Conservation (phyloP, 495 filamentous ascomycete genomes). For the Annulohypoxylon maeteangense region DNA sequence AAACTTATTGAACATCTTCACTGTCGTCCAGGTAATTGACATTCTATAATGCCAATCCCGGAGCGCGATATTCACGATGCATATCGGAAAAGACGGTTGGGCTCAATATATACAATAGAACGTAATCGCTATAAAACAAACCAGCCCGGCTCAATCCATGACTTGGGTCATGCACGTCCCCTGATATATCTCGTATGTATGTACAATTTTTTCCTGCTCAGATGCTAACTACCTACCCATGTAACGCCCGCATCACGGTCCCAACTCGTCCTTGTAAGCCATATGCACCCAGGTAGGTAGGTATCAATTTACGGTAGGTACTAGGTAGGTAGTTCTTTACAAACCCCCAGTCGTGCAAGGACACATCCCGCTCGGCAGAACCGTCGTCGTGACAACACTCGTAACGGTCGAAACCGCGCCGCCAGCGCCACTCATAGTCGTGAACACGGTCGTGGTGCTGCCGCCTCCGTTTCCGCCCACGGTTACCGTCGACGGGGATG, state of each 20-base stretch:
- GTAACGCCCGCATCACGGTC: constrained; percentile 8
- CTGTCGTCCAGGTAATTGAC: no score
- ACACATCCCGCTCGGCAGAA: constrained; percentile 31
- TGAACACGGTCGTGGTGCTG: constrained; percentile 20
- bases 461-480: constrained; percentile 9
- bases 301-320: not conserved
- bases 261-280: not conserved
- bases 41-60: no score
- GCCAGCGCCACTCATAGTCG: constrained; percentile 12
- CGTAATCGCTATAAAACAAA: not conserved
- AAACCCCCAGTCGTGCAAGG: constrained; percentile 26
- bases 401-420: constrained; percentile 28
- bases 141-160: not conserved
- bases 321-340: not conserved
- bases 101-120: constrained; percentile 23
- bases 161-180: not conserved
- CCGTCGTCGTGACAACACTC: constrained; percentile 32
- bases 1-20: no score
- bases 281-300: no score
- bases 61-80: no score
- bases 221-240: not conserved
- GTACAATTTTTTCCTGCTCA: not conserved
- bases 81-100: not conserved
- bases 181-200: not conserved
- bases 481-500: not conserved